These are phyloP conservation scores for Monosporascus sp. DNA, from an alignment of 2,329 filamentous ascomycete genomes.

Conservation along the genomic window DNA sequence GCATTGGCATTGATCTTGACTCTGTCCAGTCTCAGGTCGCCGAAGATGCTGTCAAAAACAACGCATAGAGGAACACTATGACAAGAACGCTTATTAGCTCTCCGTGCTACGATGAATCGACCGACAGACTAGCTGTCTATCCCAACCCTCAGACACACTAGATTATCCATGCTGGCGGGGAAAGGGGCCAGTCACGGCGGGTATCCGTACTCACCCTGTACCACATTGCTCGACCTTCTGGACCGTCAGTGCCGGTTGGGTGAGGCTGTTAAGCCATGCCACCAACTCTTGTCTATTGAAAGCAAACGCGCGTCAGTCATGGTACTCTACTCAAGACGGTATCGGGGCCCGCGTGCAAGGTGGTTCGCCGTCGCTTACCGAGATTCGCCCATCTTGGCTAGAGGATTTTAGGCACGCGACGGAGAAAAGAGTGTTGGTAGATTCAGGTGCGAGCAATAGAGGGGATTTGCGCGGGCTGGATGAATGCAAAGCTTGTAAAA, in stretches of 20 bases:
- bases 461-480: no score
- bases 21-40: constrained; percentile 87
- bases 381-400: constrained; percentile 56
- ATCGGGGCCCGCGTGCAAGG: constrained; percentile 7
- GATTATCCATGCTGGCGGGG: constrained; percentile 14
- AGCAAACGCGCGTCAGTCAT: constrained; percentile 2
- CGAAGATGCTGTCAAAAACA: constrained; percentile 96
- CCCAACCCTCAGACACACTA: no score
- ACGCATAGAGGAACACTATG: constrained; percentile 88
- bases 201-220: constrained; percentile 67
- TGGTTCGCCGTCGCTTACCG: constrained; percentile 34
- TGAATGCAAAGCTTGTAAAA: no score
- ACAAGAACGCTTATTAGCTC: constrained; percentile 14
- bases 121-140: no score
- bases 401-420: not conserved
- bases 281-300: constrained; percentile 82
- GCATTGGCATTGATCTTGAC: constrained; percentile 98
- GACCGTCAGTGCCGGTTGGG: constrained; percentile 97
- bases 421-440: not conserved
- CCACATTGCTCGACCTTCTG: constrained; percentile 99
- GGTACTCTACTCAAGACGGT: constrained; percentile 1
- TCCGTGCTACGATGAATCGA: constrained; percentile 1
- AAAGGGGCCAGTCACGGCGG: constrained; percentile 23
- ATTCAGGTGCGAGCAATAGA: no score
- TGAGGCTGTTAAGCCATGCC: constrained; percentile 93